phyloP scores from a whole-genome alignment of 1,139 yeast genomes.

The Debaryomyces udenii region DNA sequence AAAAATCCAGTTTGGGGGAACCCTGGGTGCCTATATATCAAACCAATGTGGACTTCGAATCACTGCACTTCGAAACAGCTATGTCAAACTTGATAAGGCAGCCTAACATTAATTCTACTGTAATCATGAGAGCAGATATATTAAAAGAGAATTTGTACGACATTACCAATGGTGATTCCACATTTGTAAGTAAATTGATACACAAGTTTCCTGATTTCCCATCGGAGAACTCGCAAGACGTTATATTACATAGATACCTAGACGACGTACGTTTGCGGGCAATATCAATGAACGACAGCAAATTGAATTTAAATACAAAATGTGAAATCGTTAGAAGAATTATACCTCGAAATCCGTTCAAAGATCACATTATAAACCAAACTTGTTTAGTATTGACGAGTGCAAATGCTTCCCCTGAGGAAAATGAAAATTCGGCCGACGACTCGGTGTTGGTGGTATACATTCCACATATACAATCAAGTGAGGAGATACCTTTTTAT shows the following conservation, averaged over 20 bases:
- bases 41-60: slow-evolving; percentile 46
- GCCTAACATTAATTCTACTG: slow-evolving; percentile 92
- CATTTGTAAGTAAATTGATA: slow-evolving; percentile 36
- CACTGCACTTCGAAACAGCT: slow-evolving; percentile 67
- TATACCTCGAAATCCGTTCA: slow-evolving; percentile 85
- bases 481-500: slow-evolving; percentile 81
- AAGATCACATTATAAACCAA: slow-evolving; percentile 82
- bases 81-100: slow-evolving; percentile 80
- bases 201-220: slow-evolving; percentile 38
- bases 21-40: slow-evolving; percentile 67
- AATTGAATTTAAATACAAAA: slow-evolving; percentile 38
- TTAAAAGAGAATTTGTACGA: slow-evolving; percentile 56
- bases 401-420: slow-evolving; percentile 10
- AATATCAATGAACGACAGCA: slow-evolving; percentile 41
- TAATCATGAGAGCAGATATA: slow-evolving; percentile 86
- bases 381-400: slow-evolving; percentile 62
- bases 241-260: slow-evolving; percentile 49
- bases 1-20: slow-evolving; percentile 56
- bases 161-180: slow-evolving; percentile 37
- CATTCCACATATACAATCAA: slow-evolving; percentile 66
- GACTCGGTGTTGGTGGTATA: slow-evolving; percentile 64
- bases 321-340: slow-evolving; percentile 72
- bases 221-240: slow-evolving; percentile 30
- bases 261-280: slow-evolving; percentile 57
- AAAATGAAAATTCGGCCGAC: slow-evolving; percentile 17